Base-by-base conservation (phyloP, 2,329 filamentous ascomycete species). In the Rutstroemia sydowiana region DNA sequence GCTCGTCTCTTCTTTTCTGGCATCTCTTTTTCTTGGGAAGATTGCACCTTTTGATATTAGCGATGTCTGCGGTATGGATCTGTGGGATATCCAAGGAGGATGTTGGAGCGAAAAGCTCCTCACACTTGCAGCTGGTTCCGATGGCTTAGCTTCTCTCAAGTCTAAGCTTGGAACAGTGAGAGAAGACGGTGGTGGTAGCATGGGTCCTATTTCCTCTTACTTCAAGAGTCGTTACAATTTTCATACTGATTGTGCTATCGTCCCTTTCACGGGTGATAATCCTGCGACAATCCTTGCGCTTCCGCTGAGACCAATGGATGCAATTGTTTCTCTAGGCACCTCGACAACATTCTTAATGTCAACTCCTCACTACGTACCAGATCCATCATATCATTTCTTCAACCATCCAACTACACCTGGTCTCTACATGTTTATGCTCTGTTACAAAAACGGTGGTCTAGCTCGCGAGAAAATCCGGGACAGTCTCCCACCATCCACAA, bases 341-440 rank as follows among this genome's bases (percentile, higher is more conserved):
- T 95, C 88, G 28, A 96, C 92, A 1, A 98, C 93, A 3, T 96
- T 97, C 75, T 81, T 98, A 55, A 97, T 97, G 92, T 90, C 87
- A 64, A 97, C 93, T 4, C 84, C 88, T n/a, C 77, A 81, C 62
- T 97, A 95, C 76, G 85, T 85, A 67, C 89, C 93, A 2, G 85
- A 96, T 65, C 87, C 89, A 3, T 81, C 87, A 6, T 95, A 95
- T 65, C 93, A 98, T 73, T 95, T 97, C 76, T 95, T 97, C 80
- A 95, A 96, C 73, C 91, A 97, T 70, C 93, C 93, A 1, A 93
- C 90, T 41, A 95, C 89, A 1, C 74, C 84, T 0, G 89, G 87
- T 1, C 79, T 96, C 55, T 96, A 95, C 78, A 97, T 98, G 93
- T 97, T 98, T 71, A 98, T 98, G 93, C 82, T 98, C 32, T 98